Evolutionary conservation across 2,329 filamentous ascomycete genomes (phyloP).

Genomic region (Dactylellina leptospora): DNA sequence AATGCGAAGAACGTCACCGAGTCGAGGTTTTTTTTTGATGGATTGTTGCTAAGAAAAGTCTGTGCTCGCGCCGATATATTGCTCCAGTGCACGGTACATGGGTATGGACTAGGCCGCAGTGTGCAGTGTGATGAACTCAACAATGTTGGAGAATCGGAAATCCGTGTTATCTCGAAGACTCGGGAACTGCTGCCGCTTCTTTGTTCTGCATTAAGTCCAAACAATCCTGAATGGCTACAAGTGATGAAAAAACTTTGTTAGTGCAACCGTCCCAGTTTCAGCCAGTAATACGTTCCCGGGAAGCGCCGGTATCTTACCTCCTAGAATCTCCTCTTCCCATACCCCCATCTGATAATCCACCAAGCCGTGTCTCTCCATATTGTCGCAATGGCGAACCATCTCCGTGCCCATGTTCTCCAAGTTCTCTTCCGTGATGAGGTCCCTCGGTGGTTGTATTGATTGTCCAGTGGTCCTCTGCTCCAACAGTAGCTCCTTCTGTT

Average conservation of each 20-base stretch:
- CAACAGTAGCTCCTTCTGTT: constrained; percentile 78
- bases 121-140: constrained; percentile 11
- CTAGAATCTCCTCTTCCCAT: constrained; percentile 90
- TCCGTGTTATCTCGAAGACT: constrained; percentile 29
- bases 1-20: constrained; percentile 47
- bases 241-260: constrained; percentile 1
- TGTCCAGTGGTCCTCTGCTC: constrained; percentile 69
- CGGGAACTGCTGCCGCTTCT: constrained; percentile 44
- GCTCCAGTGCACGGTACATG: constrained; percentile 37
- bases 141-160: constrained; percentile 15
- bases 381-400: constrained; percentile 82
- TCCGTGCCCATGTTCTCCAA: constrained; percentile 84
- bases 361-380: constrained; percentile 86
- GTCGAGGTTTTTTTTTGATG: constrained; percentile 41
- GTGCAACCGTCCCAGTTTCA: constrained; percentile 4
- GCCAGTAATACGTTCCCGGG: neutral
- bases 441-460: constrained; percentile 68
- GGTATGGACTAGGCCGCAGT: constrained; percentile 4
- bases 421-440: constrained; percentile 72
- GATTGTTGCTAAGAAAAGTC: constrained; percentile 6
- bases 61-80: constrained; percentile 38
- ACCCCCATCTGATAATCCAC: constrained; percentile 98
- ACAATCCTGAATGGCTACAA: constrained; percentile 39
- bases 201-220: constrained; percentile 48
- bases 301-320: constrained; percentile 68